Evolutionary conservation across 202 grass and related monocot genomes (phyloP).

Genomic region (Carex arenaria): DNA sequence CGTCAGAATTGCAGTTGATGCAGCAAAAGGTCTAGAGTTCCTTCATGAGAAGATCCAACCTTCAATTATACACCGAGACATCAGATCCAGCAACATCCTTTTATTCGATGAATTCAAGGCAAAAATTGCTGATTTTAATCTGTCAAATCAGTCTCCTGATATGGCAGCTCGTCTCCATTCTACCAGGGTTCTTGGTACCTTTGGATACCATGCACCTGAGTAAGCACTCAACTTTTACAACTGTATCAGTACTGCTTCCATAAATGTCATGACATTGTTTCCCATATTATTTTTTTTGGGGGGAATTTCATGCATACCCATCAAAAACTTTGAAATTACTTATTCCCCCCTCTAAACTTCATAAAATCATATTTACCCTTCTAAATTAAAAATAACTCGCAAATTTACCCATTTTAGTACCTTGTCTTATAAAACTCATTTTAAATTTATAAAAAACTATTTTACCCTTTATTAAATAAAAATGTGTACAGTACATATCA

Average conservation of each 20-base stretch:
- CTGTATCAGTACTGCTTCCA: not conserved
- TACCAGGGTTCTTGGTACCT: slow-evolving; percentile 85
- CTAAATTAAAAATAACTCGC: too few relatives aligned
- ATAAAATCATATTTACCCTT: too few relatives aligned
- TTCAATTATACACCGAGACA: slow-evolving; percentile 73
- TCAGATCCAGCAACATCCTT: slow-evolving; percentile 86
- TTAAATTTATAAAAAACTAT: too few relatives aligned
- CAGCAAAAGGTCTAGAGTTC: slow-evolving; percentile 87
- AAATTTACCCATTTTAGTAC: too few relatives aligned
- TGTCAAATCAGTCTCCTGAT: slow-evolving; percentile 80
- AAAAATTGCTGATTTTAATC: slow-evolving; percentile 86
- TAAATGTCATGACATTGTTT: not conserved
- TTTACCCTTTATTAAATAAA: too few relatives aligned
- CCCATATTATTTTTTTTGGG: not conserved
- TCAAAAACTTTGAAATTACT: too few relatives aligned
- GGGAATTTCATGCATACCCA: too few relatives aligned
- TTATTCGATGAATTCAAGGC: slow-evolving; percentile 82
- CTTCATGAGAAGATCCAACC: slow-evolving; percentile 92
- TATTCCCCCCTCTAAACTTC: too few relatives aligned
- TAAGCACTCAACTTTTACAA: slow-evolving; percentile 41
- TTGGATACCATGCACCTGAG: slow-evolving; percentile 90
- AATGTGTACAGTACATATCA: too few relatives aligned
- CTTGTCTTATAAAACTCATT: too few relatives aligned
- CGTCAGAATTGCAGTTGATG: slow-evolving; percentile 80
- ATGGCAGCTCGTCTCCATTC: slow-evolving; percentile 93